Evolutionary conservation across 495 filamentous ascomycete genomes (phyloP).

Genomic region (Penicillium egyptiacum): DNA sequence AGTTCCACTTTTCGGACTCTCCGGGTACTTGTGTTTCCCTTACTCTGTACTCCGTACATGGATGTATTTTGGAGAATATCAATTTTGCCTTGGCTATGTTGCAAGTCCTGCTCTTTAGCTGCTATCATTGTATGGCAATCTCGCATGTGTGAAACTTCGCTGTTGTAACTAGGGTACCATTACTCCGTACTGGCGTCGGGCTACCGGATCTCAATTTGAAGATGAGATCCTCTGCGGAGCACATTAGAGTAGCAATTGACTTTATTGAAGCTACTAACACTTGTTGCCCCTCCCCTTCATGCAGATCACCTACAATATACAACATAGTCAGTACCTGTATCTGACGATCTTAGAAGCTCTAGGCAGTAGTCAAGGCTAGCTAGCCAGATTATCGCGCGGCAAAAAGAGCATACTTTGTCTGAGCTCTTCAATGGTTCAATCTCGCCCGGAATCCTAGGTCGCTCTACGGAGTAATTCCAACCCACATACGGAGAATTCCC

Average conservation of each 20-base stretch:
- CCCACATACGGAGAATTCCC: background rate
- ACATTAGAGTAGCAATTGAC: background rate
- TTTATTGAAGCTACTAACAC: background rate
- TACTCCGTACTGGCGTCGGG: background rate
- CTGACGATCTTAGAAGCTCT: background rate
- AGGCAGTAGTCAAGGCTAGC: background rate
- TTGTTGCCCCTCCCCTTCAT: conserved; percentile 10
- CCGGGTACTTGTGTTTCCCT: background rate
- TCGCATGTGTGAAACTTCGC: background rate
- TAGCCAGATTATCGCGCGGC: background rate
- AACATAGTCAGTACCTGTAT: no score
- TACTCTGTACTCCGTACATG: background rate
- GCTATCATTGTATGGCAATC: background rate
- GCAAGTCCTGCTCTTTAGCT: background rate
- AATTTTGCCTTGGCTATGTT: background rate
- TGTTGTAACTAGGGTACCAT: background rate
- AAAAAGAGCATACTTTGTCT: background rate
- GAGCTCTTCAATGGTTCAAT: conserved; percentile 2
- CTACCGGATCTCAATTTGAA: background rate
- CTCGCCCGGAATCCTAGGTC: background rate
- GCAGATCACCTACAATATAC: conserved; percentile 5
- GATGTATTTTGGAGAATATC: background rate
- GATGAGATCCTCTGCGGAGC: conserved; percentile 1
- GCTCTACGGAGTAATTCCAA: background rate
- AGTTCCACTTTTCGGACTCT: background rate